Base-by-base conservation (phyloP, 1,284 basidiomycete species). In the Vanrija humicola region DNA sequence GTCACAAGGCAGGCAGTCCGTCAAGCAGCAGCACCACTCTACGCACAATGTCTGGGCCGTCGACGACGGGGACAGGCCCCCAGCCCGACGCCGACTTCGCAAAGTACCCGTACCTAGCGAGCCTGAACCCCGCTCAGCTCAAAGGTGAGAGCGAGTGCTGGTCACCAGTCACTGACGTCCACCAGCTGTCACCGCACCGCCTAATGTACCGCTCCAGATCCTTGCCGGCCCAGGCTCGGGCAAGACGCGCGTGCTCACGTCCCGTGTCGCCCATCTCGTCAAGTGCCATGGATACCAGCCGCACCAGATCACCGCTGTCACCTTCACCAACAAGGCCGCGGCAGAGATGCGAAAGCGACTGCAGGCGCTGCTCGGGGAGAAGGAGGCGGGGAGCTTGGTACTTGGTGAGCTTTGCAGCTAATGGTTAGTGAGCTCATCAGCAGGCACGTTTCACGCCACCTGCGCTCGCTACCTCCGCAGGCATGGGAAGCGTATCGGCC, bases 301-400 rank as follows among this genome's bases (percentile, higher is more conserved):
- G 0, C 77, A 79, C 5, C 79, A 84, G 45, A 87, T 90, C 75
- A 87, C 86, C 59, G 87, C 87, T 1, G 88, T 90, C 3, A 90
- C 88, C 0, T 90, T 89, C 72, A 89, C 88, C 6, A 92, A 92
- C 79, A 92, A 93, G 75, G 90, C 91, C 4, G 90, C 91, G 1
- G 86, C 84, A 61, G 91, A 95, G 77, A 93, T 95, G 91, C 82
- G 83, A 57, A 80, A 84, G 60, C 81, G 92, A 3, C 77, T 96
- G 26, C 74, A 77, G 21, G 82, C 81, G 56, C 77, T 94, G n/a
- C 81, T 95, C 25, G 90, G 90, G 3, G 80, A 82, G 44, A 74
- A 82, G 21, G 70, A 73, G 7, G 87, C 86, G 1, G 77, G 79
- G 16, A 77, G 82, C 48, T 79, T 95, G 34, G 82, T 86, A 9